phyloP scores from a whole-genome alignment of 352 stramenopile genomes.

The Globisporangium yorkense region DNA sequence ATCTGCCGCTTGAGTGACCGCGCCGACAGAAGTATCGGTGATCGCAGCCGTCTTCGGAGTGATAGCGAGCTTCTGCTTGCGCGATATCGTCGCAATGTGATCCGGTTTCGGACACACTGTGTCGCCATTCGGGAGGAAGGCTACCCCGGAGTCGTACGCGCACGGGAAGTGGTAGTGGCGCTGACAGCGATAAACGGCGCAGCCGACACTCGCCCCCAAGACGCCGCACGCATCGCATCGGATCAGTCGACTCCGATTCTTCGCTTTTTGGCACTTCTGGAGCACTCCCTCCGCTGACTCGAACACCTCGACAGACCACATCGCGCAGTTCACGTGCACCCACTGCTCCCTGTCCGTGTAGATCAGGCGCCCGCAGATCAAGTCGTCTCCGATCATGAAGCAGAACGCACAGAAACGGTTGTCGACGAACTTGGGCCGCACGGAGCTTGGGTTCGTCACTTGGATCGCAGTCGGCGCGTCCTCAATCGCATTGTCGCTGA shows the following conservation, averaged over 20 bases:
- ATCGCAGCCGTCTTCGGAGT: background rate
- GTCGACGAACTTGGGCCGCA: conserved; percentile 35
- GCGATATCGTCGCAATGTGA: conserved; percentile 49
- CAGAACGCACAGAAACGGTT: conserved; percentile 75
- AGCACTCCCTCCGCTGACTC: conserved; percentile 69
- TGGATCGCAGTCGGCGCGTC: background rate
- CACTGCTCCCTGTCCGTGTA: conserved; percentile 82
- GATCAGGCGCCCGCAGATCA: conserved; percentile 67
- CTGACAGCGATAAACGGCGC: conserved; percentile 77
- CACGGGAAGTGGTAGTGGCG: conserved; percentile 94
- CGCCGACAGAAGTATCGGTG: background rate
- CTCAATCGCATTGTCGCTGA: background rate
- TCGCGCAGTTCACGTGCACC: conserved; percentile 90
- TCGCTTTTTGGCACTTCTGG: conserved; percentile 85
- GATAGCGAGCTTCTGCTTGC: conserved; percentile 14
- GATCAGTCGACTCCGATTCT: conserved; percentile 81
- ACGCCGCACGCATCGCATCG: conserved; percentile 90
- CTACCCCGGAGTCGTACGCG: conserved; percentile 67
- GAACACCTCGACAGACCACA: conserved; percentile 92
- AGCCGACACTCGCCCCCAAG: conserved; percentile 90
- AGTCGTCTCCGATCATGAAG: conserved; percentile 74
- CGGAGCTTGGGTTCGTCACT: background rate
- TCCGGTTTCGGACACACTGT: conserved; percentile 51
- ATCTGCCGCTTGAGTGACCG: background rate
- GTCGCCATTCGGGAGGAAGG: conserved; percentile 64